Evolutionary conservation across 139 green algal genomes (phyloP).

Genomic region (Chlorella sp.): DNA sequence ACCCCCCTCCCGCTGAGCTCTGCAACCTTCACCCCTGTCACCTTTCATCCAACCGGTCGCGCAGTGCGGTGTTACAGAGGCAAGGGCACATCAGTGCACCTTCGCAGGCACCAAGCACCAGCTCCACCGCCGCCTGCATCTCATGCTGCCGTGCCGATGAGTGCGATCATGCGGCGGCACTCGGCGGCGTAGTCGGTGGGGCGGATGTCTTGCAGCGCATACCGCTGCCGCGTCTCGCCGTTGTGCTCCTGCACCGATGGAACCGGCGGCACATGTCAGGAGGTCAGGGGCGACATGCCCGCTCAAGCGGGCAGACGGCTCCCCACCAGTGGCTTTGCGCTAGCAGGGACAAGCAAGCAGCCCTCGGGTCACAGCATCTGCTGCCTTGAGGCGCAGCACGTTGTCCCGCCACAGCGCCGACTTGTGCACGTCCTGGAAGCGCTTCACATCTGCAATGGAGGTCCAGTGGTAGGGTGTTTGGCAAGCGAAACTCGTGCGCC

Average conservation of each 20-base stretch:
- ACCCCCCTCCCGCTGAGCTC: too few species aligned
- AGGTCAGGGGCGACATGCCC: not conserved
- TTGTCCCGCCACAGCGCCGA: slow-evolving; percentile 22
- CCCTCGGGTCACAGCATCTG: slow-evolving; percentile 25
- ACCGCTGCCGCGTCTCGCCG: slow-evolving; percentile 67
- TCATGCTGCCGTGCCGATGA: slow-evolving; percentile 34
- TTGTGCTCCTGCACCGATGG: slow-evolving; percentile 70
- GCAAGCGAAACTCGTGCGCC: not conserved
- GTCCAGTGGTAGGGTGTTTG: not conserved
- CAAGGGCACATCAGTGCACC: too few species aligned
- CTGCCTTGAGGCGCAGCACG: slow-evolving; percentile 33
- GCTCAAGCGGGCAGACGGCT: not conserved
- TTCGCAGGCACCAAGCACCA: too few species aligned
- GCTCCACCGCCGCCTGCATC: not conserved
- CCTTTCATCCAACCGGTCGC: too few species aligned
- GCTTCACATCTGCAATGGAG: not conserved
- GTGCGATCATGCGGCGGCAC: slow-evolving; percentile 50
- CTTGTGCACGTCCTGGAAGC: slow-evolving; percentile 1
- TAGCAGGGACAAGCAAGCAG: not conserved
- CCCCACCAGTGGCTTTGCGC: too few species aligned
- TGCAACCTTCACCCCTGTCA: too few species aligned
- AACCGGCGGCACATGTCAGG: not conserved
- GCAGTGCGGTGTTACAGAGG: too few species aligned
- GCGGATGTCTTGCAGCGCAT: slow-evolving; percentile 59
- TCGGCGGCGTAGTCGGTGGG: slow-evolving; percentile 63